phyloP scores from a whole-genome alignment of 805 yeast species.

The Saturnispora besseyi region DNA sequence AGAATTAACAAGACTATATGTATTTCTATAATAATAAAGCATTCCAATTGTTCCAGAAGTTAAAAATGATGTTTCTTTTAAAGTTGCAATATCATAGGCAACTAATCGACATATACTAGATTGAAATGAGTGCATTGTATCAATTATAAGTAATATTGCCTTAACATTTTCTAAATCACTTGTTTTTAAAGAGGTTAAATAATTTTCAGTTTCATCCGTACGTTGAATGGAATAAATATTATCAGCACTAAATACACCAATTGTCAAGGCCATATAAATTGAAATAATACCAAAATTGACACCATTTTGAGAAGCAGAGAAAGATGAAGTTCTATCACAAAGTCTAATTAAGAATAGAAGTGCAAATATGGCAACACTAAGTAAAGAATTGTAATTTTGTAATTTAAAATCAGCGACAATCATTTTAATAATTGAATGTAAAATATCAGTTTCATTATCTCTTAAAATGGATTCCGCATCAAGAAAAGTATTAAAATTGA shows the following conservation, averaged over 20 bases:
- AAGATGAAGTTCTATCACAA: slow-evolving; percentile 14
- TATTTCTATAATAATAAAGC: slow-evolving; percentile 10
- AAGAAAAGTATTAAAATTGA: slow-evolving; percentile 7
- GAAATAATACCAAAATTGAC: slow-evolving; percentile 14
- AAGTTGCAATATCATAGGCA: slow-evolving; percentile 5
- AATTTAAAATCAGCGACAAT: slow-evolving; percentile 16
- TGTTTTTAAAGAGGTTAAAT: slow-evolving; percentile 10
- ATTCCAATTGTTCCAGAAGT: slow-evolving; percentile 5
- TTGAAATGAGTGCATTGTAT: slow-evolving; percentile 17
- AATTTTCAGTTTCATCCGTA: background rate
- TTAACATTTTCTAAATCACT: slow-evolving; percentile 17
- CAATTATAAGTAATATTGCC: slow-evolving; percentile 16
- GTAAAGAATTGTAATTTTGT: slow-evolving; percentile 13
- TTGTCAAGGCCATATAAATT: slow-evolving; percentile 17
- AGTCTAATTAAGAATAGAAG: slow-evolving; percentile 16
- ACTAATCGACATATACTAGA: slow-evolving; percentile 19
- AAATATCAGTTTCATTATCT: slow-evolving; percentile 15
- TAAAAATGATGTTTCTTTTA: slow-evolving; percentile 6
- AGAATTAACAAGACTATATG: slow-evolving; percentile 9
- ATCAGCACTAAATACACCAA: slow-evolving; percentile 13
- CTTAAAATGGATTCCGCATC: slow-evolving; percentile 8
- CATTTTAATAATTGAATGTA: slow-evolving; percentile 13
- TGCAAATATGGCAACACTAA: slow-evolving; percentile 15
- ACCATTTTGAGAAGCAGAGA: slow-evolving; percentile 15
- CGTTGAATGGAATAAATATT: background rate